Base-by-base conservation (phyloP, 495 filamentous ascomycete genomes). In the Pseudoneurospora amorphoporcata region DNA sequence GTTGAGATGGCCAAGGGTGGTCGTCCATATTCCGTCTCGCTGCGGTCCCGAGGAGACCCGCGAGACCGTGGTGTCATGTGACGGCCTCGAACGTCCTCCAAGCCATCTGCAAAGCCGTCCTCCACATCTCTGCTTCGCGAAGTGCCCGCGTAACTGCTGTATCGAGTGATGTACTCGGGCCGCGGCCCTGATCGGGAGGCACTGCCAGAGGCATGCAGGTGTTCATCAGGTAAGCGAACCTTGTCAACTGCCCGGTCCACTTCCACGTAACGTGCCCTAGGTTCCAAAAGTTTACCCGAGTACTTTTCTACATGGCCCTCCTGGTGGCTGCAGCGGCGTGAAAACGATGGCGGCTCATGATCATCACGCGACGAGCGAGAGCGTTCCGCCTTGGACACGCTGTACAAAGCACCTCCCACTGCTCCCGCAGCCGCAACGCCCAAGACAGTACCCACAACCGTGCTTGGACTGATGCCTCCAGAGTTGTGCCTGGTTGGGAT, bases 361-460 rank as follows among this genome's bases (percentile, higher is more conserved):
- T 82, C 82, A 40, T 82, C 78, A 3, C 74, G 78, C 73, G 85
- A 75, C 77, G 78, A 77, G 40, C 78, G 84, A 43, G 83, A 80
- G 8, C 81, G 79, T 72, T 90, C 91, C 38, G 84, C 80, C 74
- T 85, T 89, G 71, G 86, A 83, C 83, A 92, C 90, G 42, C 90
- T 89, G 78, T 94, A 95, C 2, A 94, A 78, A 0, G 90, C 91
- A 16, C 90, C 91, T 69, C 91, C 93, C 3, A 91, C 88, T 9
- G 91, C 92, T 19, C 90, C 93, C 32, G 92, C 93, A 7, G 93
- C 87, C 68, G 94, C 86, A 17, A 81, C 80, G 10, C 92, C 92
- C 8, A 95, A 84, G 37, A 96, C 82, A 2, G 89, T 89, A 37
- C 89, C 88, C 8, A 85, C 78, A 8, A 88, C 77, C 35, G 81